Base-by-base conservation (phyloP, 768 basidiomycete species). In the Hypsizygus marmoreus region DNA sequence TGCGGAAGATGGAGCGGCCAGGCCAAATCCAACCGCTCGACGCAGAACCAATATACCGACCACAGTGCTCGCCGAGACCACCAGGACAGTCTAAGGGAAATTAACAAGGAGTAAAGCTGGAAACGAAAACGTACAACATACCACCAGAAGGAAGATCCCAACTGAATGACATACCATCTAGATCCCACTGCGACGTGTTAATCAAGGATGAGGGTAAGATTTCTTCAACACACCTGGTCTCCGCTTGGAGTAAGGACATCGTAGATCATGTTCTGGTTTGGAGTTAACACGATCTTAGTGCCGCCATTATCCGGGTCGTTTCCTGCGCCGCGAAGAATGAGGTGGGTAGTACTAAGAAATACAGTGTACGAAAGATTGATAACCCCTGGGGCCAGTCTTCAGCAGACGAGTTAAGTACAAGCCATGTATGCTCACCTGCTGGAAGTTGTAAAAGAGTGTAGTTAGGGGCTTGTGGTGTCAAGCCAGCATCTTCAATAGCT, bases 311-410 rank as follows among this genome's bases (percentile, higher is more conserved):
- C n/a, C n/a, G 40, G 46, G 24, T 43, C 39, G 29, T 43, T 43
- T 26, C 47, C 47, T 23, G 42, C 47, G 5, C 47, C 47, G 13
- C 47, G 40, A 26, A 49, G 14, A 13, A 49, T 49, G 10, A 43
- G 33, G 36, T 43, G 43, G 12, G 19, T 43, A 6, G 31, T 25
- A 24, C 26, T 17, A 10, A 49, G 14, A 26, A 35, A 49, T 24
- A 49, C 38, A 12, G 42, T 49, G 23, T 23, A 43, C 10, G 47
- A 49, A 8, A 49, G 34, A 43, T 49, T 49, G 30, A 49, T 49
- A 3, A 19, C 19, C 28, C 41, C 41, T 42, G 24, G n/a, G n/a
- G n/a, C n/a, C n/a, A n/a, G n/a, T n/a, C n/a, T n/a, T n/a, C n/a
- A n/a, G n/a, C 16, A 12, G 14, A 11, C 20, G 19, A 16, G 11